Evolutionary conservation across 2,329 filamentous ascomycete genomes (phyloP).

Genomic region (Zymoseptoria pseudotritici): DNA sequence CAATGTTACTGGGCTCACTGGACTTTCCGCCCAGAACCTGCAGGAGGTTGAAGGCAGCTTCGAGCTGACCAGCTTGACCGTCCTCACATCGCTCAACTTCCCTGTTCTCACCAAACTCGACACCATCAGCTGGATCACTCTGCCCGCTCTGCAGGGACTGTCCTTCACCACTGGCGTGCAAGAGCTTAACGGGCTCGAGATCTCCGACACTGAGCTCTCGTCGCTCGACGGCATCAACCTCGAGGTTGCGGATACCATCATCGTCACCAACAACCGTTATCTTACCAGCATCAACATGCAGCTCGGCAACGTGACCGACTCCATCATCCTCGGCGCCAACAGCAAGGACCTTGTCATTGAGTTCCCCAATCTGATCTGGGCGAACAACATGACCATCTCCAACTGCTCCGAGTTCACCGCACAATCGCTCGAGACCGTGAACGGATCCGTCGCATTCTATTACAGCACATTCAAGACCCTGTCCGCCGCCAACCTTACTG

Average conservation of each 20-base stretch:
- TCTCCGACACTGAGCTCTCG: conserved; percentile 79
- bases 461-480: conserved; percentile 63
- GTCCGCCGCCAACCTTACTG: conserved; percentile 62
- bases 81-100: conserved; percentile 62
- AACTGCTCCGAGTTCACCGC: conserved; percentile 69
- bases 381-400: conserved; percentile 73
- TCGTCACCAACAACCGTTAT: conserved; percentile 85
- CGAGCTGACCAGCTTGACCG: conserved; percentile 58
- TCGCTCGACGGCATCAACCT: conserved; percentile 77
- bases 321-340: conserved; percentile 73
- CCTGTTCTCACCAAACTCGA: conserved; percentile 57
- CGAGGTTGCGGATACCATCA: conserved; percentile 60
- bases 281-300: conserved; percentile 69
- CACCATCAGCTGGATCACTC: conserved; percentile 62
- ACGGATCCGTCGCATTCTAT: conserved; percentile 76
- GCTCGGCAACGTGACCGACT: conserved; percentile 65
- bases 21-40: conserved; percentile 56
- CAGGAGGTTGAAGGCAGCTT: conserved; percentile 62
- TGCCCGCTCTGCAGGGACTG: conserved; percentile 56
- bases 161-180: conserved; percentile 58
- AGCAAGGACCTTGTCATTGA: conserved; percentile 61
- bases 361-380: conserved; percentile 71
- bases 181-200: conserved; percentile 59
- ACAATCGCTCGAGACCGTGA: conserved; percentile 65
- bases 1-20: conserved; percentile 55